A percentile compares a stretch with the other conserved stretches of the same genome.
Conservation (phyloP, 192 early-diverging fungal species). For the Podila minutissima region DNA sequence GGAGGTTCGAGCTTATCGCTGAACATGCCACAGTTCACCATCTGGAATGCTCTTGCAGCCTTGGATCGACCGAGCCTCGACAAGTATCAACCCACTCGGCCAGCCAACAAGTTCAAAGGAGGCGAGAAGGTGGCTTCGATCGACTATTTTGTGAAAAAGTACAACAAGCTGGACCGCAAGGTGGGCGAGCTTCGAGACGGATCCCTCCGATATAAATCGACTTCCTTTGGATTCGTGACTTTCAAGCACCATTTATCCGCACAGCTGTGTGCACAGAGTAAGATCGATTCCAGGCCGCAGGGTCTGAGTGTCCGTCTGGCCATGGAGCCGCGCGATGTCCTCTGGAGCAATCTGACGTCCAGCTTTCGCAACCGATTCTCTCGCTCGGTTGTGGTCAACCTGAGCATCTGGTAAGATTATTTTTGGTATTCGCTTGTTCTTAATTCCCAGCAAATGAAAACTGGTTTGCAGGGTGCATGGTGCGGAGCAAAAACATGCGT, state of each 20-base stretch:
- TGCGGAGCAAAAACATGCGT: no score
- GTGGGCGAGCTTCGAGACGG: constrained; percentile 53
- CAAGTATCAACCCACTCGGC: constrained; percentile 48
- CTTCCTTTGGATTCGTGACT: constrained; percentile 68
- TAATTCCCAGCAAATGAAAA: constrained; percentile 9
- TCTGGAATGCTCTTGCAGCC: constrained; percentile 46
- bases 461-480: no score
- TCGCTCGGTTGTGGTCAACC: constrained; percentile 55
- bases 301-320: constrained; percentile 60
- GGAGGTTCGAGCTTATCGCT: constrained; percentile 23
- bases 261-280: constrained; percentile 62
- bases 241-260: constrained; percentile 67
- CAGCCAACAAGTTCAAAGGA: constrained; percentile 21
- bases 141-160: constrained; percentile 52
- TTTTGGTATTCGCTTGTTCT: constrained; percentile 34
- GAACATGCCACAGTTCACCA: constrained; percentile 15
- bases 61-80: constrained; percentile 35
- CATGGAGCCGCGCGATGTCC: constrained; percentile 70
- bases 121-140: constrained; percentile 38
- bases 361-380: constrained; percentile 53
- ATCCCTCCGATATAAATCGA: constrained; percentile 57
- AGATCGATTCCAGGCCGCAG: constrained; percentile 61
- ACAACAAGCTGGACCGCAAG: constrained; percentile 53
- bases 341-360: constrained; percentile 64
- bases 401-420: constrained; percentile 60